Percentiles rank a stretch among this genome's conserved stretches.
phyloP scores from a whole-genome alignment of 371 early-diverging fungal species.

The Lichtheimia corymbifera region DNA sequence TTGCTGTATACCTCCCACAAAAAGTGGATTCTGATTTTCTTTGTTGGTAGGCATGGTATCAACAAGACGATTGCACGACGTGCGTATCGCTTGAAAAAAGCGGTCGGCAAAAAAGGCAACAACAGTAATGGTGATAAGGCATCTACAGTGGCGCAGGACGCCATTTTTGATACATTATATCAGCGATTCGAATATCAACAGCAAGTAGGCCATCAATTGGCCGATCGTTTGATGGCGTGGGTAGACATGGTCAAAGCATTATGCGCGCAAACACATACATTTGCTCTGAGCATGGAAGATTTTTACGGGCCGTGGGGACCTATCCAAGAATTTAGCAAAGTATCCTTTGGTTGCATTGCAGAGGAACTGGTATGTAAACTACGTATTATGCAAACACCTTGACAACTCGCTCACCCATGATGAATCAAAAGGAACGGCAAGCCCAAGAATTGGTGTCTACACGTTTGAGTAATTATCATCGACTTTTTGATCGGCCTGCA shows the following conservation, averaged over 20 bases:
- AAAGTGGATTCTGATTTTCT: neutral
- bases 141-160: constrained; percentile 35
- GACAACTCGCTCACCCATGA: no score
- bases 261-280: constrained; percentile 47
- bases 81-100: constrained; percentile 62
- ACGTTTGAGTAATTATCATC: constrained; percentile 47
- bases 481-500: constrained; percentile 57
- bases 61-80: constrained; percentile 69
- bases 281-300: constrained; percentile 51
- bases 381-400: neutral
- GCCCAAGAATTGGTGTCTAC: constrained; percentile 17
- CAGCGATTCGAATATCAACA: constrained; percentile 56
- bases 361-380: constrained; percentile 19
- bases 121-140: constrained; percentile 24
- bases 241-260: constrained; percentile 41
- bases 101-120: neutral
- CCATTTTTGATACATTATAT: constrained; percentile 51
- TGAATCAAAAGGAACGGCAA: constrained; percentile 5
- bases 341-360: constrained; percentile 8
- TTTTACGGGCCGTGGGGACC: constrained; percentile 39
- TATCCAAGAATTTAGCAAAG: constrained; percentile 9
- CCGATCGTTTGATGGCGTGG: constrained; percentile 40
- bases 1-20: neutral
- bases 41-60: constrained; percentile 58
- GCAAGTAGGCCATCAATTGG: constrained; percentile 33